Evolutionary conservation across 495 filamentous ascomycete species (phyloP).

Genomic region (Penicillium diatomitis): DNA sequence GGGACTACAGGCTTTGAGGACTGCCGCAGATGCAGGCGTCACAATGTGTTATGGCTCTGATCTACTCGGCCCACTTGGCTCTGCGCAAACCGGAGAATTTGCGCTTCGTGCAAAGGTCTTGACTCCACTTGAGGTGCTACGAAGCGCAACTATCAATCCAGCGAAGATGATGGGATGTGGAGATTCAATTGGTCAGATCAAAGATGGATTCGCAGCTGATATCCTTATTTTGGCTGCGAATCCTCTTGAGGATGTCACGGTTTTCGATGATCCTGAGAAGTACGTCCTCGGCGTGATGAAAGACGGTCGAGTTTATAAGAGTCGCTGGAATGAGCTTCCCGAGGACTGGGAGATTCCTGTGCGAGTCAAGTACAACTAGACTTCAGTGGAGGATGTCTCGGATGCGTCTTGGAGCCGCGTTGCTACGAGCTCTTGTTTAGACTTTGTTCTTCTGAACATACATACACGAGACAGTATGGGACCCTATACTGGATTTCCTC

Average conservation of each 20-base stretch:
- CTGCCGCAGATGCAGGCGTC: conserved; percentile 39
- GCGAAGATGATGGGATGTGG: conserved; percentile 37
- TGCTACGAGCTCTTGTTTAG: too few species aligned
- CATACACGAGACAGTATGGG: too few species aligned
- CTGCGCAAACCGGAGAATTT: conserved; percentile 43
- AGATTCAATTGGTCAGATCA: conserved; percentile 35
- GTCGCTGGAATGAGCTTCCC: conserved; percentile 30
- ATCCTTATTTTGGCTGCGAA: conserved; percentile 35
- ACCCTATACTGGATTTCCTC: too few species aligned
- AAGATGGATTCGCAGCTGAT: conserved; percentile 32
- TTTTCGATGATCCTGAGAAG: conserved; percentile 37
- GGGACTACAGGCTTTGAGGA: conserved; percentile 34
- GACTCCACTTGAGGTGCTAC: conserved; percentile 33
- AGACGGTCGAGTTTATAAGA: conserved; percentile 38
- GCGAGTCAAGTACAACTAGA: conserved; percentile 12
- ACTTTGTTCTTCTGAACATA: too few species aligned
- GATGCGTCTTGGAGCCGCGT: too few species aligned
- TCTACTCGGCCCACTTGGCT: conserved; percentile 38
- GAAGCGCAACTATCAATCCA: conserved; percentile 43
- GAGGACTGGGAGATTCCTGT: conserved; percentile 22
- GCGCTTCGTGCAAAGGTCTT: conserved; percentile 34
- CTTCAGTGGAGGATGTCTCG: not conserved
- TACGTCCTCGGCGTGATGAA: conserved; percentile 41
- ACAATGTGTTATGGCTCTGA: conserved; percentile 49
- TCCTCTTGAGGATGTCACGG: conserved; percentile 42